Evolutionary conservation across 495 filamentous ascomycete species (phyloP).

Genomic region (Penicillium verhagenii): DNA sequence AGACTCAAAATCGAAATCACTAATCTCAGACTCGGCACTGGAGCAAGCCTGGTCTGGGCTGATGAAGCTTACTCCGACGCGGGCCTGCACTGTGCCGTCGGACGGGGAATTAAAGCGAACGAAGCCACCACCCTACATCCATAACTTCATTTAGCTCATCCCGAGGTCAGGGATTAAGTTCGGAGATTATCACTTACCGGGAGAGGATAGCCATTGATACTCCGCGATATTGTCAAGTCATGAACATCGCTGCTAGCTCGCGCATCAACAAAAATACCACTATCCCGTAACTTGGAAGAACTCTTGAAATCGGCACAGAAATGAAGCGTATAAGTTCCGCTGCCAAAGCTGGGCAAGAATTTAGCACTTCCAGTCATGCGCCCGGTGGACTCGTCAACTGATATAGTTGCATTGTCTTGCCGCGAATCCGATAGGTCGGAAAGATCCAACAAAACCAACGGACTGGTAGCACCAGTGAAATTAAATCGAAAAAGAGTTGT

Average conservation of each 20-base stretch:
- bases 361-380: slow-evolving; percentile 66
- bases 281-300: slow-evolving; percentile 42
- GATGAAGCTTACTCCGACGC: slow-evolving; percentile 72
- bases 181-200: slow-evolving; percentile 52
- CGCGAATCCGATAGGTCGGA: slow-evolving; percentile 67
- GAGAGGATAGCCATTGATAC: slow-evolving; percentile 68
- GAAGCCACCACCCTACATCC: slow-evolving; percentile 60
- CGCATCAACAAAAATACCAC: slow-evolving; percentile 44
- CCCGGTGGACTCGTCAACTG: slow-evolving; percentile 57
- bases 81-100: slow-evolving; percentile 51
- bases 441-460: slow-evolving; percentile 66
- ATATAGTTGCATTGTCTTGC: slow-evolving; percentile 60
- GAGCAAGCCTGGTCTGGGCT: slow-evolving; percentile 61
- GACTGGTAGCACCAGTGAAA: slow-evolving; percentile 50
- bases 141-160: slow-evolving; percentile 7
- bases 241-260: slow-evolving; percentile 45
- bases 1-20: slow-evolving; percentile 45
- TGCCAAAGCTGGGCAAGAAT: slow-evolving; percentile 69
- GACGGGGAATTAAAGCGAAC: slow-evolving; percentile 51
- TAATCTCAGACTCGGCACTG: slow-evolving; percentile 61
- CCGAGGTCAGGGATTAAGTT: too few species aligned
- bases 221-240: slow-evolving; percentile 61
- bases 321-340: slow-evolving; percentile 59
- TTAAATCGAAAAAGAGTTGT: slow-evolving; percentile 66
- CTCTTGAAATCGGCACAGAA: slow-evolving; percentile 68